These are phyloP conservation scores for Eutypella sp. DNA, from an alignment of 2,329 filamentous ascomycete genomes.

Conservation along the genomic window DNA sequence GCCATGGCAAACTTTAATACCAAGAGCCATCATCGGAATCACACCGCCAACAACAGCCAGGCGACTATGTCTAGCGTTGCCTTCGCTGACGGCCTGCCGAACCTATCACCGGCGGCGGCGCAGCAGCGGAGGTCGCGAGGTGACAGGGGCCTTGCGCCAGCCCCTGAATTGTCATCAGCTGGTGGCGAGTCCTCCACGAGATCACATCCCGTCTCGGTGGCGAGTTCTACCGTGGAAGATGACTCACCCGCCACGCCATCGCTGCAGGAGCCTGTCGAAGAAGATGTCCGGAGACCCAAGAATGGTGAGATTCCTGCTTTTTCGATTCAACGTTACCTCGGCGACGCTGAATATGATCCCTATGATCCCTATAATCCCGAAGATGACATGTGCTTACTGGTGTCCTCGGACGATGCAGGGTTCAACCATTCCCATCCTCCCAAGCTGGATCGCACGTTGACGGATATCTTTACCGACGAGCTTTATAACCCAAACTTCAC, in stretches of 20 bases:
- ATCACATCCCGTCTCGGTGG: slow-evolving; percentile 52
- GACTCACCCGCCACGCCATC: slow-evolving; percentile 57
- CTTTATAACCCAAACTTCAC: slow-evolving; percentile 70
- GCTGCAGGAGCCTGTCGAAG: slow-evolving; percentile 43
- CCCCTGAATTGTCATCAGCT: slow-evolving; percentile 38
- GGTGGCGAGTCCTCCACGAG: slow-evolving; percentile 29
- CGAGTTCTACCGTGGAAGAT: slow-evolving; percentile 49
- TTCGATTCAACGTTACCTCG: slow-evolving; percentile 19
- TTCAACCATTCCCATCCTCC: slow-evolving; percentile 48
- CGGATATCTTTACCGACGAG: slow-evolving; percentile 79
- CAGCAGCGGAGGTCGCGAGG: slow-evolving; percentile 35
- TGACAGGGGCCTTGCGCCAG: slow-evolving; percentile 40
- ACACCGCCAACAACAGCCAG: slow-evolving; percentile 36
- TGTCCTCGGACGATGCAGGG: slow-evolving; percentile 50
- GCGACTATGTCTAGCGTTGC: slow-evolving; percentile 31
- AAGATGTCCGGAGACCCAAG: slow-evolving; percentile 40
- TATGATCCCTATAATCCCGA: no score
- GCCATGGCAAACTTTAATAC: slow-evolving; percentile 21
- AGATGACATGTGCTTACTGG: slow-evolving; percentile 64
- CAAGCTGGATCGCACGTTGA: slow-evolving; percentile 81
- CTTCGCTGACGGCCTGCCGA: slow-evolving; percentile 21
- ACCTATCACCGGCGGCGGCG: slow-evolving; percentile 29
- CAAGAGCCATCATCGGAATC: slow-evolving; percentile 28
- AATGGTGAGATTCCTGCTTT: slow-evolving; percentile 44
- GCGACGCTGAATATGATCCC: no score